Conservation (phyloP, 768 basidiomycete species). For the Xerocomellus intermedius region DNA sequence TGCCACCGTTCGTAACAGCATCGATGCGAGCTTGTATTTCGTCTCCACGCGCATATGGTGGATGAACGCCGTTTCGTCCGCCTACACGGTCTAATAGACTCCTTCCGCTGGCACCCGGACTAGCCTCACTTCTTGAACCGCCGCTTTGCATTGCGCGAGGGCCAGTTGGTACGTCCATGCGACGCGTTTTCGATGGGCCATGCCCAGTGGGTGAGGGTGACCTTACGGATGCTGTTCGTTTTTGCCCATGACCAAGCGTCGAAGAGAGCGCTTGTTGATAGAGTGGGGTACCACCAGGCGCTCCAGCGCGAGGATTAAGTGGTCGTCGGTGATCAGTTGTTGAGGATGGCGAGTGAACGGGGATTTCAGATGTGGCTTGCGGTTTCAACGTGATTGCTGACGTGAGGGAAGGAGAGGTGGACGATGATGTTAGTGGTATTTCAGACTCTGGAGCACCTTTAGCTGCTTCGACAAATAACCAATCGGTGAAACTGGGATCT, state of each 20-base stretch:
- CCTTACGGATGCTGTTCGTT: slow-evolving; percentile 62
- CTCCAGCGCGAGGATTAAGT: slow-evolving; percentile 45
- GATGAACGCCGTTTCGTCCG: slow-evolving; percentile 41
- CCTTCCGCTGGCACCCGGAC: slow-evolving; percentile 37
- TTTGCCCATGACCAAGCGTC: slow-evolving; percentile 51
- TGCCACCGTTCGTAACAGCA: slow-evolving; percentile 61
- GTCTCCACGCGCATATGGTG: slow-evolving; percentile 45
- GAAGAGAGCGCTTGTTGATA: slow-evolving; percentile 78
- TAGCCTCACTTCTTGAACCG: slow-evolving; percentile 16
- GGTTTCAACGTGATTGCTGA: slow-evolving; percentile 26
- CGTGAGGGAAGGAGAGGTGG: slow-evolving; percentile 25
- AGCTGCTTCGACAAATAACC: slow-evolving; percentile 80
- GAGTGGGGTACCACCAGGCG: slow-evolving; percentile 39
- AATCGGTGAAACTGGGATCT: slow-evolving; percentile 85
- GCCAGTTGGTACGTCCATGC: slow-evolving; percentile 77
- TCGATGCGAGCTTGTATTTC: slow-evolving; percentile 80
- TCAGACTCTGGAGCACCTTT: slow-evolving; percentile 63
- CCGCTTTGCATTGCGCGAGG: slow-evolving; percentile 73
- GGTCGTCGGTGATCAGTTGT: slow-evolving; percentile 32
- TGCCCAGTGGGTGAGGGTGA: slow-evolving; percentile 62
- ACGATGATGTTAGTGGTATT: slow-evolving; percentile 33
- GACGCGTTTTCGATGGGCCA: slow-evolving; percentile 68
- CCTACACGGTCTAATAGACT: slow-evolving; percentile 86
- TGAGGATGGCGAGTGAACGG: slow-evolving; percentile 21
- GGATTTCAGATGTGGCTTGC: slow-evolving; percentile 30